Evolutionary conservation across 2,329 filamentous ascomycete species (phyloP).

Genomic region (Fusarium sarcochroum): DNA sequence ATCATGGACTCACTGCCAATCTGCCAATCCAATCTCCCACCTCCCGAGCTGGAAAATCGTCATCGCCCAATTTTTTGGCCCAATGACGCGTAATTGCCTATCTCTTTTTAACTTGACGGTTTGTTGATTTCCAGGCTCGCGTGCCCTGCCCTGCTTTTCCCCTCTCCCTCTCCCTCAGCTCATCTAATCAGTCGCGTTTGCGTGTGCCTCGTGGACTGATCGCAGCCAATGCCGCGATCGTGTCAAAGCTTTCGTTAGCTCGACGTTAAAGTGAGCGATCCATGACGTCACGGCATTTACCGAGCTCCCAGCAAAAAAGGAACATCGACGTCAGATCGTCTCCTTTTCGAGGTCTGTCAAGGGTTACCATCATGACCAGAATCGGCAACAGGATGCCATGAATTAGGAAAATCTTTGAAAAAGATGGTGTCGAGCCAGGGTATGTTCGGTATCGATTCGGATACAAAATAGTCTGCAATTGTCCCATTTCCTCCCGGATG

Average conservation of each 20-base stretch:
- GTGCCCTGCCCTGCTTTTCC: conserved; percentile 38
- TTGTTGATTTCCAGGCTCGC: conserved; percentile 11
- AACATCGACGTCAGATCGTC: conserved; percentile 34
- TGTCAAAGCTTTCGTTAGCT: conserved; percentile 36
- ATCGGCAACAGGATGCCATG: conserved; percentile 33
- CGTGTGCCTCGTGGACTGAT: conserved; percentile 32
- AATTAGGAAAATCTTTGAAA: conserved; percentile 29
- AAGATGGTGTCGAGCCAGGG: conserved; percentile 34
- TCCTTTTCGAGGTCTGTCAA: conserved; percentile 1
- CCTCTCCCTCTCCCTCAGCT: conserved; percentile 9
- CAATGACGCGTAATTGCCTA: conserved; percentile 39
- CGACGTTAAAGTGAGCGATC: conserved; percentile 39
- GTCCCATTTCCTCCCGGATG: neutral
- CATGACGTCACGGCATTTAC: conserved; percentile 44
- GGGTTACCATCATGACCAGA: conserved; percentile 14
- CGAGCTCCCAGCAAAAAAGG: conserved; percentile 14
- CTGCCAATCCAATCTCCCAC: neutral
- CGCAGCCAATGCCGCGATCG: conserved; percentile 35
- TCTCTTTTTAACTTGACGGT: conserved; percentile 19
- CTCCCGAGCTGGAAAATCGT: conserved; percentile 29
- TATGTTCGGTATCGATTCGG: conserved; percentile 8
- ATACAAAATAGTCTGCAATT: conserved; percentile 7
- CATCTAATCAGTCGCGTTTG: conserved; percentile 12
- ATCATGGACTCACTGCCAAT: conserved; percentile 35
- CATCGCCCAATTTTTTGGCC: conserved; percentile 20